These are phyloP conservation scores for Cyberlindnera mrakii DNA, from an alignment of 805 yeast genomes.

Conservation along the genomic window DNA sequence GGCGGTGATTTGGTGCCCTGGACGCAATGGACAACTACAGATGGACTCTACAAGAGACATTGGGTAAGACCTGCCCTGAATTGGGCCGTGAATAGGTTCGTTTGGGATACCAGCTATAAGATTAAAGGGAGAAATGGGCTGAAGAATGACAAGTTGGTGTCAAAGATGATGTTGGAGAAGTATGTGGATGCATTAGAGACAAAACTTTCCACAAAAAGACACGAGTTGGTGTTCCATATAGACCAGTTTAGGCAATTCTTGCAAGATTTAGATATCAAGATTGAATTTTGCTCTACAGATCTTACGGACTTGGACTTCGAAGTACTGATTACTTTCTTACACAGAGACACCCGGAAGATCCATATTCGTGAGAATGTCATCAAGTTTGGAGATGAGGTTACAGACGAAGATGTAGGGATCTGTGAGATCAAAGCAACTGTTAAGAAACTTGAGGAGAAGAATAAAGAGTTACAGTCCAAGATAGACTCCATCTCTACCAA, in stretches of 20 bases:
- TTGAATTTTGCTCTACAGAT: neutral
- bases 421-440: slow-evolving; percentile 27
- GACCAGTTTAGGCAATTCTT: slow-evolving; percentile 10
- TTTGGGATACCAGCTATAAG: slow-evolving; percentile 21
- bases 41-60: slow-evolving; percentile 15
- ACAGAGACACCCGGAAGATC: slow-evolving; percentile 16
- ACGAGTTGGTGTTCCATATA: slow-evolving; percentile 10
- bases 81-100: slow-evolving; percentile 19
- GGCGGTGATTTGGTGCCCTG: slow-evolving; percentile 25
- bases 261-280: neutral
- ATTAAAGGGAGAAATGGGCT: slow-evolving; percentile 10
- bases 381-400: slow-evolving; percentile 20
- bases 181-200: slow-evolving; percentile 7
- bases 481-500: slow-evolving; percentile 12
- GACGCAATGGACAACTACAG: slow-evolving; percentile 16
- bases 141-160: slow-evolving; percentile 16
- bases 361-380: slow-evolving; percentile 13
- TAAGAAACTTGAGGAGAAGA: slow-evolving; percentile 15
- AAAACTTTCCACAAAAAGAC: slow-evolving; percentile 1
- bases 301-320: slow-evolving; percentile 18
- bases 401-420: slow-evolving; percentile 29
- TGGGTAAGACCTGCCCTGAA: slow-evolving; percentile 21
- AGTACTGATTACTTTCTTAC: slow-evolving; percentile 15
- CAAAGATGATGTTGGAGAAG: slow-evolving; percentile 14
- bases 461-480: slow-evolving; percentile 17